Percentiles rank a stretch among this genome's conserved stretches.
phyloP scores from a whole-genome alignment of 1,139 yeast genomes.

The Citeromyces siamensis region DNA sequence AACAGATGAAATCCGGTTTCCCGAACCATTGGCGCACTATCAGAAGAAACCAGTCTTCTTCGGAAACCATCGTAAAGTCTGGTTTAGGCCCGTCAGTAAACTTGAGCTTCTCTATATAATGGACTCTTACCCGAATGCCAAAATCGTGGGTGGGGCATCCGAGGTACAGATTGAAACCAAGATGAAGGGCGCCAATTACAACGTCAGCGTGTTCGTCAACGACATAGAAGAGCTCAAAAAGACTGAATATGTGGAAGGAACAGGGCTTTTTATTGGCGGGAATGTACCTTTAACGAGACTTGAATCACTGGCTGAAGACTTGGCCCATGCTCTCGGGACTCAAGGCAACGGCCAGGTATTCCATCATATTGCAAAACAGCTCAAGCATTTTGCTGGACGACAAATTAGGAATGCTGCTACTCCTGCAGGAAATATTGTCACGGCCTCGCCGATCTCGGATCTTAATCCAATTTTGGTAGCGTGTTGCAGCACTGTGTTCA shows the following conservation, averaged over 20 bases:
- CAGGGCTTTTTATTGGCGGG: conserved; percentile 26
- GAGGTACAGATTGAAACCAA: conserved; percentile 32
- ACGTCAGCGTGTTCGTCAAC: conserved; percentile 24
- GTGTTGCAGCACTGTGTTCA: conserved; percentile 23
- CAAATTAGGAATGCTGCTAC: conserved; percentile 35
- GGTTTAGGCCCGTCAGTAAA: conserved; percentile 29
- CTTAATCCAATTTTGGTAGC: conserved; percentile 30
- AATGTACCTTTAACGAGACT: conserved; percentile 25
- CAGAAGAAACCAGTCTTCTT: conserved; percentile 19
- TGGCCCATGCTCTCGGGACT: conserved; percentile 12
- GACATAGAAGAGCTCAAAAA: conserved; percentile 25
- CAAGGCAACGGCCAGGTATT: conserved; percentile 20
- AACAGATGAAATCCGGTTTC: conserved; percentile 27
- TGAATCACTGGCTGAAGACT: conserved; percentile 21
- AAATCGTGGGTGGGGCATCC: conserved; percentile 32
- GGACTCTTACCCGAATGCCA: conserved; percentile 21
- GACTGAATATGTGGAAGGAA: conserved; percentile 19
- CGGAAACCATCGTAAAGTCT: conserved; percentile 23
- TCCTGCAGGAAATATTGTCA: conserved; percentile 33
- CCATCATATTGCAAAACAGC: conserved; percentile 23
- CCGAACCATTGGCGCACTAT: conserved; percentile 20
- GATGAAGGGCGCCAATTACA: conserved; percentile 26
- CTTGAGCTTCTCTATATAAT: conserved; percentile 22
- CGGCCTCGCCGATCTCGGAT: conserved; percentile 36
- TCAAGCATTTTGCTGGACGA: conserved; percentile 32